Conservation (phyloP, 2,329 filamentous ascomycete species). For the Sphaerulina vaccinii region DNA sequence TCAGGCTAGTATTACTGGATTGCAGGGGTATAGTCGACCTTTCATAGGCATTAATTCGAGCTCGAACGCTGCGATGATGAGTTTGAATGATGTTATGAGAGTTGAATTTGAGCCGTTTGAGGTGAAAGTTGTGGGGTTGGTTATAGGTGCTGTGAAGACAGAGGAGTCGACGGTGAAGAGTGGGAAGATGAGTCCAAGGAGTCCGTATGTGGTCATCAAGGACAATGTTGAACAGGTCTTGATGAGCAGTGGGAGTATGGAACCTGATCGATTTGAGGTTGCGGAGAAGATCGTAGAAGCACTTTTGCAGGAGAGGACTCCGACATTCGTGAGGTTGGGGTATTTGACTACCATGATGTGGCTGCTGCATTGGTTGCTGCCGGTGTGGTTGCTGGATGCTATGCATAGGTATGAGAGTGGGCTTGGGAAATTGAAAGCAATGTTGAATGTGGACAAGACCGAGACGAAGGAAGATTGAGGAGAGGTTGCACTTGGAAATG, state of each 20-base stretch:
- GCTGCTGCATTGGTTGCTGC: conserved; percentile 19
- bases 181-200: conserved; percentile 46
- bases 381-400: conserved; percentile 17
- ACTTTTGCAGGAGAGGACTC: conserved; percentile 12
- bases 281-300: conserved; percentile 18
- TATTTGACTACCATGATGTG: conserved; percentile 17
- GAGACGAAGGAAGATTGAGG: conserved; percentile 6
- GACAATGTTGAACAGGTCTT: conserved; percentile 34
- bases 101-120: conserved; percentile 34
- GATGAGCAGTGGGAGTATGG: conserved; percentile 9
- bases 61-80: conserved; percentile 32
- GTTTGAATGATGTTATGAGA: conserved; percentile 28
- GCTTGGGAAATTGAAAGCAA: conserved; percentile 10
- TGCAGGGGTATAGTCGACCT: conserved; percentile 22
- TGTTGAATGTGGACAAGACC: background rate
- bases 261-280: conserved; percentile 17
- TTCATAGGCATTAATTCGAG: conserved; percentile 38
- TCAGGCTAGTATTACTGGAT: conserved; percentile 37
- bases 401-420: conserved; percentile 10
- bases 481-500: no score
- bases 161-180: conserved; percentile 29
- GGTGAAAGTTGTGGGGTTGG: conserved; percentile 30
- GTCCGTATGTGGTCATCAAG: conserved; percentile 51
- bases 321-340: conserved; percentile 16
- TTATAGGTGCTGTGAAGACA: conserved; percentile 16